Conservation (phyloP, 352 stramenopile genomes). For the Phytophthora brassicae region DNA sequence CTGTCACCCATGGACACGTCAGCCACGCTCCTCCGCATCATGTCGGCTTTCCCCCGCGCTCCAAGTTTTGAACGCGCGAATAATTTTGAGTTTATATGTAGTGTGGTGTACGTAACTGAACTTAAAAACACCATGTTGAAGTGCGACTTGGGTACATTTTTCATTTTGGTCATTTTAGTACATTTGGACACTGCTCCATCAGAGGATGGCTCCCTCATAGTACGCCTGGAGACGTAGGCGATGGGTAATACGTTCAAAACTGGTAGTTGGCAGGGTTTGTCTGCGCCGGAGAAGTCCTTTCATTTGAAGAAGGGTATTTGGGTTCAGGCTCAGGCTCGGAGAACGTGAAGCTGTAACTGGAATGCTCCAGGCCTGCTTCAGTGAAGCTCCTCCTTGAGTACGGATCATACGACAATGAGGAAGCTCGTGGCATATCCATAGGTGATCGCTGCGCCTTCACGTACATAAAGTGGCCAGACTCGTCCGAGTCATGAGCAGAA, state of each 20-base stretch:
- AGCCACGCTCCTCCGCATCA: conserved; percentile 20
- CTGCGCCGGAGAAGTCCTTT: conserved; percentile 18
- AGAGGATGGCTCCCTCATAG: background rate
- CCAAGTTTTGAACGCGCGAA: conserved; percentile 20
- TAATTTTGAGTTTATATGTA: background rate
- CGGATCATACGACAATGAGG: conserved; percentile 59
- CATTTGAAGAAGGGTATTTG: conserved; percentile 11
- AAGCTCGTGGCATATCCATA: conserved; percentile 34
- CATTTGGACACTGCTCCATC: conserved; percentile 3
- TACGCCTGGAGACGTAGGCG: background rate
- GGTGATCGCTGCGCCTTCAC: conserved; percentile 46
- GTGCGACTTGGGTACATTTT: too few species aligned
- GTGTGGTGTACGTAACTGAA: conserved; percentile 14
- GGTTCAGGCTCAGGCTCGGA: conserved; percentile 29
- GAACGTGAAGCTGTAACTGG: conserved; percentile 45
- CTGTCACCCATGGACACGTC: conserved; percentile 40
- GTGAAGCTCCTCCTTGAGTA: conserved; percentile 45
- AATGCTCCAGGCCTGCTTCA: conserved; percentile 29
- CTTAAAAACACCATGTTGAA: conserved; percentile 11
- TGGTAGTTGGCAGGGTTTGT: conserved; percentile 15
- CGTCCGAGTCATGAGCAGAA: conserved; percentile 37
- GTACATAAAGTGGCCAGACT: conserved; percentile 56
- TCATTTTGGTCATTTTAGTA: background rate
- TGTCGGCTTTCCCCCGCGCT: conserved; percentile 3
- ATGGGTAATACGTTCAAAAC: conserved; percentile 20